A percentile compares a stretch with the other conserved stretches of the same genome.
These are phyloP conservation scores for Scleromitrula shiraiana DNA, from an alignment of 2,329 filamentous ascomycete species.

Conservation along the genomic window DNA sequence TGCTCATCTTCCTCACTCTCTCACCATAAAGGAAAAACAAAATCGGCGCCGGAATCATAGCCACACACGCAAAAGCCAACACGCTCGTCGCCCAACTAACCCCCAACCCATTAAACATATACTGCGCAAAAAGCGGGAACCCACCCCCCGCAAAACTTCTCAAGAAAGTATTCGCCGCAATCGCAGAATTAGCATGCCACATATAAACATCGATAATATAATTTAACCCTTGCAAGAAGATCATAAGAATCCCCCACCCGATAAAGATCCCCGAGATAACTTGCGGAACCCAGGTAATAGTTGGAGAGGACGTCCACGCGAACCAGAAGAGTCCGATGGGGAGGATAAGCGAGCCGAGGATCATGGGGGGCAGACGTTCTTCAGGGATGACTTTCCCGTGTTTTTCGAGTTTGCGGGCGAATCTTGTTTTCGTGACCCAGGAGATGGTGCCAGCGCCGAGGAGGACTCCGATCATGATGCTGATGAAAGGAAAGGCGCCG, in stretches of 20 bases:
- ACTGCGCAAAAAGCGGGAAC: conserved; percentile 54
- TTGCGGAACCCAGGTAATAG: conserved; percentile 58
- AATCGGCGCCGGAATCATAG: background rate
- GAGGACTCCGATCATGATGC: conserved; percentile 54
- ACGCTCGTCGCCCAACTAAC: conserved; percentile 34
- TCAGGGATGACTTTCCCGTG: conserved; percentile 60
- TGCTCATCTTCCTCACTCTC: conserved; percentile 35
- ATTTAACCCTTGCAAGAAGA: conserved; percentile 21
- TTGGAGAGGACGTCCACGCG: conserved; percentile 50
- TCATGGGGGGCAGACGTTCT: conserved; percentile 57
- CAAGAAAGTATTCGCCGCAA: conserved; percentile 51
- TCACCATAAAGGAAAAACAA: conserved; percentile 3
- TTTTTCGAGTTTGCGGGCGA: conserved; percentile 58
- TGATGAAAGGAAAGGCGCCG: conserved; percentile 27
- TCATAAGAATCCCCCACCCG: conserved; percentile 56
- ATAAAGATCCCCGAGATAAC: conserved; percentile 53
- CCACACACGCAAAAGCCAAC: conserved; percentile 8
- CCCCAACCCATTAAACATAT: conserved; percentile 36
- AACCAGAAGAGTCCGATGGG: conserved; percentile 70
- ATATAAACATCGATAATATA: conserved; percentile 51
- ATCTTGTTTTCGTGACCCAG: conserved; percentile 54
- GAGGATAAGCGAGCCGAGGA: conserved; percentile 51
- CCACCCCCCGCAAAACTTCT: conserved; percentile 47
- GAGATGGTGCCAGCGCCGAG: conserved; percentile 56
- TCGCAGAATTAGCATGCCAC: conserved; percentile 45